These are phyloP conservation scores for Rutstroemia sydowiana DNA, from an alignment of 2,329 filamentous ascomycete genomes.

Conservation along the genomic window DNA sequence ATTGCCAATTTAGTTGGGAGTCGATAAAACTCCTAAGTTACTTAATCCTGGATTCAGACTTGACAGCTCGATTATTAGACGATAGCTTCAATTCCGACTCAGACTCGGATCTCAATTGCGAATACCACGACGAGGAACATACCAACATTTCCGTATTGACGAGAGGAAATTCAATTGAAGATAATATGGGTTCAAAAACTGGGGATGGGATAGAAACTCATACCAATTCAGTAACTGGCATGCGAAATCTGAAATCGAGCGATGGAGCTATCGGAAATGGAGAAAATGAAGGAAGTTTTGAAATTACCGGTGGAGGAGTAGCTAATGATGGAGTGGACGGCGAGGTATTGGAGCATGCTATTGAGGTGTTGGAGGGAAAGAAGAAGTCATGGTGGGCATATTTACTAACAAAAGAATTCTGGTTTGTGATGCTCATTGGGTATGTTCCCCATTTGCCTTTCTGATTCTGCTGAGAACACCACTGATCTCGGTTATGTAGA, in stretches of 20 bases:
- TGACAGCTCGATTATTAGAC: slow-evolving; percentile 23
- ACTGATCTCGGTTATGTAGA: slow-evolving; percentile 29
- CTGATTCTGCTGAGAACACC: neutral
- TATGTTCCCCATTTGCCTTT: slow-evolving; percentile 32
- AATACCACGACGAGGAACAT: slow-evolving; percentile 2
- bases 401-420: slow-evolving; percentile 79
- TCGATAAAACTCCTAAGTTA: neutral
- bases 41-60: slow-evolving; percentile 5
- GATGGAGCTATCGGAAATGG: slow-evolving; percentile 18
- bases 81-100: slow-evolving; percentile 21
- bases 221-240: neutral
- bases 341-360: slow-evolving; percentile 32
- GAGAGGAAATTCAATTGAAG: slow-evolving; percentile 5
- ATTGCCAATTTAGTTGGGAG: too few species aligned
- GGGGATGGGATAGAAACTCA: slow-evolving; percentile 15
- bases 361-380: slow-evolving; percentile 47
- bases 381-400: slow-evolving; percentile 62
- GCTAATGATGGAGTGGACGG: slow-evolving; percentile 14
- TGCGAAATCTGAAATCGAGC: slow-evolving; percentile 19
- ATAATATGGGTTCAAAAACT: slow-evolving; percentile 2
- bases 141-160: slow-evolving; percentile 7
- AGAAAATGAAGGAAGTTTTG: slow-evolving; percentile 9
- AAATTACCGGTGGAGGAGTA: slow-evolving; percentile 10
- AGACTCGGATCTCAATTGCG: neutral
- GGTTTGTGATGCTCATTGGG: slow-evolving; percentile 71